phyloP scores from a whole-genome alignment of 1,284 basidiomycete species.

The Puccinia novopanici region DNA sequence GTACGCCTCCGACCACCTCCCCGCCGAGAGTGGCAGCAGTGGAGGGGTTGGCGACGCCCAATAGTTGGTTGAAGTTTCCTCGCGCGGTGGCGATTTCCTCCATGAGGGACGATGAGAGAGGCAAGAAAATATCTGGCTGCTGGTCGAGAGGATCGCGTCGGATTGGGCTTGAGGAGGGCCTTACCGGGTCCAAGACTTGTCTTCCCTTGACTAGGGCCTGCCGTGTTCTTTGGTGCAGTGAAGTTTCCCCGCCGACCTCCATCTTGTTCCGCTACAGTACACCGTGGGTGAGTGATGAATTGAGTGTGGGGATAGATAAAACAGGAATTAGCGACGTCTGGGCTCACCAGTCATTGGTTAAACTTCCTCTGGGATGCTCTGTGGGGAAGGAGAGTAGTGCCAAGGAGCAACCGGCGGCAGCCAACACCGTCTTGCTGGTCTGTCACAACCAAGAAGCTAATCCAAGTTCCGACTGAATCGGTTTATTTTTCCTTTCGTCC shows the following conservation, averaged over 20 bases:
- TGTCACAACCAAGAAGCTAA: background rate
- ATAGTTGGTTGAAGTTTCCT: conserved; percentile 32
- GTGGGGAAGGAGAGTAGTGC: background rate
- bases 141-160: background rate
- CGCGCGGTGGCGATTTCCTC: conserved; percentile 11
- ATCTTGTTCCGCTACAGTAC: conserved; percentile 13
- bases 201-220: conserved; percentile 9
- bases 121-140: background rate
- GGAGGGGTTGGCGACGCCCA: conserved; percentile 30
- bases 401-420: background rate
- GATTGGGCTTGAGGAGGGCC: background rate
- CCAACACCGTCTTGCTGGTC: background rate
- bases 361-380: background rate
- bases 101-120: background rate
- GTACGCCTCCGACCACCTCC: conserved; percentile 24
- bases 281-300: background rate
- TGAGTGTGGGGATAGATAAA: background rate
- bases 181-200: background rate
- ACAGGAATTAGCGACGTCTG: background rate
- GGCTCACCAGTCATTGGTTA: conserved; percentile 20
- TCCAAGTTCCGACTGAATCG: background rate
- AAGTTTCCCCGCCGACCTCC: background rate
- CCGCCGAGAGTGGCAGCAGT: conserved; percentile 20
- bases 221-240: conserved; percentile 21
- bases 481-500: background rate